Evolutionary conservation across 306 rosid species (phyloP).

Genomic region (Amphicarpaea edgeworthii): DNA sequence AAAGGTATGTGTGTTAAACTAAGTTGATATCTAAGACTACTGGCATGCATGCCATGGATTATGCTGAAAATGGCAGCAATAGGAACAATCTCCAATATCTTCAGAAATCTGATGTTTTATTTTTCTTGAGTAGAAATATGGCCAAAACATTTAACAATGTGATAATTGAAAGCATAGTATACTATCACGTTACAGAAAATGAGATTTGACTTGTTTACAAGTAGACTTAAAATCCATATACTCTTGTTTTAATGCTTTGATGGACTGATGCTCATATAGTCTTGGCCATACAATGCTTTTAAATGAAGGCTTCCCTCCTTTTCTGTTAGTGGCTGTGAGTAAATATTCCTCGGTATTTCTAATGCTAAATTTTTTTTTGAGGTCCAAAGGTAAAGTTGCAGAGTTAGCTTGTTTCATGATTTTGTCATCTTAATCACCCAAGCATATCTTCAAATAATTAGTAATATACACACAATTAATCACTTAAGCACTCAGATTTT

Average conservation of each 20-base stretch:
- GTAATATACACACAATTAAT: constrained; percentile 9
- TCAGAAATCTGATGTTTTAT: constrained; percentile 4
- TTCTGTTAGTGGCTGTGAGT: background rate
- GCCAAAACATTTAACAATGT: background rate
- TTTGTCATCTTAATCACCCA: constrained; percentile 1
- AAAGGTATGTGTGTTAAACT: constrained; percentile 3
- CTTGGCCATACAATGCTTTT: constrained; percentile 3
- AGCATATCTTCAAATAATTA: constrained; percentile 9
- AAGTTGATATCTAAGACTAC: background rate
- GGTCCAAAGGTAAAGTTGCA: background rate
- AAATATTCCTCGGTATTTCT: constrained; percentile 4
- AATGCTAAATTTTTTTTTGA: background rate
- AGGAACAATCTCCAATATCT: constrained; percentile 1
- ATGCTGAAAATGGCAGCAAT: constrained; percentile 16
- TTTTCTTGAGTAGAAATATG: constrained; percentile 10
- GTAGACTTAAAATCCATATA: constrained; percentile 5
- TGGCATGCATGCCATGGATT: background rate
- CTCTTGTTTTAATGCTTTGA: constrained; percentile 7
- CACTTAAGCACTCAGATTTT: constrained; percentile 4
- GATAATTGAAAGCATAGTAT: background rate
- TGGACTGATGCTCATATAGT: background rate
- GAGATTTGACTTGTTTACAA: constrained; percentile 26
- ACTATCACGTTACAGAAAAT: constrained; percentile 6
- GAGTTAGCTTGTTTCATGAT: constrained; percentile 2
- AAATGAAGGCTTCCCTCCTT: constrained; percentile 11